Base-by-base conservation (phyloP, 2,329 filamentous ascomycete genomes). In the Arthrobotrys pseudoclavata region DNA sequence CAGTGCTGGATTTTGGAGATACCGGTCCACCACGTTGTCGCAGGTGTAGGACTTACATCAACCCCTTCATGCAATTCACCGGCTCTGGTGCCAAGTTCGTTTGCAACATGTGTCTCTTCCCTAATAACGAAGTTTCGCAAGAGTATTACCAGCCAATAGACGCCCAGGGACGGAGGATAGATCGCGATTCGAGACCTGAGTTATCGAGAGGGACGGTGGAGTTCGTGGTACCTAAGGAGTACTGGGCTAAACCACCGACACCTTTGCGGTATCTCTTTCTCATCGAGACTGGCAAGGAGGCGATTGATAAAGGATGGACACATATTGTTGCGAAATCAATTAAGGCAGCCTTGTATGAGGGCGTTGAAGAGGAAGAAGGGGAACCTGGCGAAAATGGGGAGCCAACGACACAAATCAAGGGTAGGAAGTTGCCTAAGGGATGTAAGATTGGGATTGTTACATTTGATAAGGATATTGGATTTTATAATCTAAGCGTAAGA, bases 21-120 rank as follows among this genome's bases (percentile, higher is more conserved):
- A 85, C 86, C 45, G 96, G 96, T 0, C 96, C 96, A 47, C 96
- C 96, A 22, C 89, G 96, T 83, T 99, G 96, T 84, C 90, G 93
- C 81, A 88, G 96, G 85, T 99, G 96, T 86, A 89, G 96, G 83
- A 92, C 95, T 13, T 99, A 99, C 85, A 96, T 99, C 85, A 99
- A 99, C 83, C 96, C 96, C 1, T 99, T 99, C 83, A 98, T 99
- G 96, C 92, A 94, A 83, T 99, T 99, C 87, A 89, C 92, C 75
- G 91, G 92, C 15, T 95, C 95, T 42, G 96, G 96, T 71, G 97
- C 95, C 85, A 97, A 97, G 83, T 96, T 97, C 83, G 93, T 97
- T 64, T 99, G 96, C 86, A 99, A 99, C 83, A 92, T 99, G 85
- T 99, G 96, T 85, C 96, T 92, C 22, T 97, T 98, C 83, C 94